Evolutionary conservation across 2,329 filamentous ascomycete genomes (phyloP).

Genomic region (Diaporthe australafricana): DNA sequence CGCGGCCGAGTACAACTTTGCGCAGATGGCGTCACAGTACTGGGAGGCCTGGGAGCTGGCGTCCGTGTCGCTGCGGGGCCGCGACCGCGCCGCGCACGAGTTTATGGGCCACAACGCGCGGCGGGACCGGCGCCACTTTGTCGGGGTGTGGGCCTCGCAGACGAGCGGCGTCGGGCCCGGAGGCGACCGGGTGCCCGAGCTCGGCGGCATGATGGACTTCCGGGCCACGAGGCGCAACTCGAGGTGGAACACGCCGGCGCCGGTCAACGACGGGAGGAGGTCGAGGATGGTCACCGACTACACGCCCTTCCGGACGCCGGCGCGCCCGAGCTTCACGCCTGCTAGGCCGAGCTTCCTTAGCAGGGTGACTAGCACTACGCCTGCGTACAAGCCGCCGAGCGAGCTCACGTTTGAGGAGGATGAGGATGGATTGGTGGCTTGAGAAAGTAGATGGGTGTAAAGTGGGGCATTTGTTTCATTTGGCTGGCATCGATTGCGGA

Average conservation of each 20-base stretch:
- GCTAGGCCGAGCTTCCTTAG: conserved; percentile 31
- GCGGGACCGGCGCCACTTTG: conserved; percentile 38
- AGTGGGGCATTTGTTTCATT: conserved; percentile 8
- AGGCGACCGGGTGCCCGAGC: conserved; percentile 37
- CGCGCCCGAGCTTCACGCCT: conserved; percentile 21
- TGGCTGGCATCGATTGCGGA: conserved; percentile 28
- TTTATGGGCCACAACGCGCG: conserved; percentile 41
- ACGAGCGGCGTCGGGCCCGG: conserved; percentile 34
- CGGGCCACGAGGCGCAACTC: conserved; percentile 35
- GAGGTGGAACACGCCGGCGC: conserved; percentile 36
- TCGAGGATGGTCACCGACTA: conserved; percentile 33
- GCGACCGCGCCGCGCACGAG: conserved; percentile 40
- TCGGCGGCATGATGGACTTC: conserved; percentile 35
- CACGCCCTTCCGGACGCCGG: conserved; percentile 35
- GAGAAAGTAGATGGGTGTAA: not conserved
- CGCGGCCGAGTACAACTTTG: conserved; percentile 43
- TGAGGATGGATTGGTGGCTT: conserved; percentile 24
- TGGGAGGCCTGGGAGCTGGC: conserved; percentile 45
- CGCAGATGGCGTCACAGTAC: conserved; percentile 38
- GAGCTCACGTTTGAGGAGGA: conserved; percentile 36
- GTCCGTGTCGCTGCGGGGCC: conserved; percentile 40
- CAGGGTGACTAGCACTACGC: conserved; percentile 32
- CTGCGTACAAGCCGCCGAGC: conserved; percentile 35
- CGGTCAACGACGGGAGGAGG: conserved; percentile 22
- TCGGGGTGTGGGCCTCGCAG: conserved; percentile 43